Percentiles rank a stretch among this genome's conserved stretches.
Conservation (phyloP, 2,329 filamentous ascomycete species). For the Diplocarpon rosae region DNA sequence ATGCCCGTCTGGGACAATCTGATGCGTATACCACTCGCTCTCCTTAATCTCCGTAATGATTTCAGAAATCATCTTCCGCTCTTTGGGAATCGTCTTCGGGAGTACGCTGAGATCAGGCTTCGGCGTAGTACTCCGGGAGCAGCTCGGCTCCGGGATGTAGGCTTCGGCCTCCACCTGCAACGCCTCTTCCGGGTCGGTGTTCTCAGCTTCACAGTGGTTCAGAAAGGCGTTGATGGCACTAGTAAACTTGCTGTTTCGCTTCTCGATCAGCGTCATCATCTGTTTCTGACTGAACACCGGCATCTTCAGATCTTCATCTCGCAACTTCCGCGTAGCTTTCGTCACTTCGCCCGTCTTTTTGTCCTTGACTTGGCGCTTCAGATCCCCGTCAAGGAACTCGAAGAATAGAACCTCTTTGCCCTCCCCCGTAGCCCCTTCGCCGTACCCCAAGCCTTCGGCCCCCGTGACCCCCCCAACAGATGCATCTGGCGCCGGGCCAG, state of each 20-base stretch:
- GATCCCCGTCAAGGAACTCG: slow-evolving; percentile 83
- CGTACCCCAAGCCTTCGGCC: slow-evolving; percentile 30
- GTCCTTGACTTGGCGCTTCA: slow-evolving; percentile 68
- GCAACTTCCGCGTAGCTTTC: slow-evolving; percentile 55
- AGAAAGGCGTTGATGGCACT: slow-evolving; percentile 69
- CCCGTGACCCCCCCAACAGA: slow-evolving; percentile 48
- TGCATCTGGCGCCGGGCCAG: slow-evolving; percentile 40
- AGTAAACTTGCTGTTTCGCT: slow-evolving; percentile 73
- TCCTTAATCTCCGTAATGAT: slow-evolving; percentile 77
- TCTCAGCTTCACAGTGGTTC: slow-evolving; percentile 55
- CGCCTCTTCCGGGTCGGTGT: slow-evolving; percentile 54
- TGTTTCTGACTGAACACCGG: slow-evolving; percentile 89
- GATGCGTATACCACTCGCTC: slow-evolving; percentile 77
- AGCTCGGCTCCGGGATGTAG: slow-evolving; percentile 51
- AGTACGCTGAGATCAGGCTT: slow-evolving; percentile 35
- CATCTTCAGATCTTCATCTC: slow-evolving; percentile 76
- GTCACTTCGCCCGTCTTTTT: slow-evolving; percentile 63
- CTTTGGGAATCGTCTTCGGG: slow-evolving; percentile 64
- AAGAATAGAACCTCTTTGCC: slow-evolving; percentile 70
- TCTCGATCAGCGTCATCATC: slow-evolving; percentile 80
- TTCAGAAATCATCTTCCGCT: slow-evolving; percentile 69
- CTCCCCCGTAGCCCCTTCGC: slow-evolving; percentile 28
- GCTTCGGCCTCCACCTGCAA: slow-evolving; percentile 47
- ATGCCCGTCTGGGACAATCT: slow-evolving; percentile 90
- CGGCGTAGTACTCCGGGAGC: slow-evolving; percentile 29